Evolutionary conservation across 148 eudicot genomes (phyloP).

Genomic region (Dianthus caryophyllus): DNA sequence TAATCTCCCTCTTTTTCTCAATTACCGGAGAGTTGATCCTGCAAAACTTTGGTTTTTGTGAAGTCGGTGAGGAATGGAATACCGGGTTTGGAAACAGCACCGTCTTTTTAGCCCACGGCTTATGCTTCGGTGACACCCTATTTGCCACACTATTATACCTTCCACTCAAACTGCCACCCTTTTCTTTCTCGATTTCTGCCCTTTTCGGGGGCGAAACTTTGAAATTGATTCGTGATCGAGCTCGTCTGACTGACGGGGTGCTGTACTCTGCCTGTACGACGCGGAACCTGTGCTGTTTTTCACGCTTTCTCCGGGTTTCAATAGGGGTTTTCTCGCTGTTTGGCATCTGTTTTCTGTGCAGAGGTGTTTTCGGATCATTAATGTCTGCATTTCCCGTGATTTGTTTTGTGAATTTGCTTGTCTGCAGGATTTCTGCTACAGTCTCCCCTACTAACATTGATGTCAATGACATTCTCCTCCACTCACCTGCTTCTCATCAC

Average conservation of each 20-base stretch:
- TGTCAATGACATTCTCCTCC: constrained; percentile 82
- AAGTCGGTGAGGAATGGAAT: constrained; percentile 64
- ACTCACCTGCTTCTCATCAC: constrained; percentile 46
- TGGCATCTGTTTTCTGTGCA: constrained; percentile 31
- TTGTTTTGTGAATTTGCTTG: constrained; percentile 59
- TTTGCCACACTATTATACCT: constrained; percentile 44
- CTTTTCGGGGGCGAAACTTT: constrained; percentile 50
- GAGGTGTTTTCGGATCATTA: constrained; percentile 83
- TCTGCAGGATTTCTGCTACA: constrained; percentile 67
- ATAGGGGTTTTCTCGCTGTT: constrained; percentile 44
- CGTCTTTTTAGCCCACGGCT: constrained; percentile 86
- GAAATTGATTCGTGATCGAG: constrained; percentile 74
- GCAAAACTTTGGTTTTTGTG: constrained; percentile 46
- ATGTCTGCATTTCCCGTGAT: constrained; percentile 27
- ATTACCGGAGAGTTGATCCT: constrained; percentile 63
- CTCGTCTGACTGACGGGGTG: constrained; percentile 42
- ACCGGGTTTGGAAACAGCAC: constrained; percentile 86
- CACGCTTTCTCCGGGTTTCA: constrained; percentile 57
- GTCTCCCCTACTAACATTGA: constrained; percentile 91
- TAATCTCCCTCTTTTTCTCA: constrained; percentile 41
- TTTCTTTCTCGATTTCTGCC: constrained; percentile 37
- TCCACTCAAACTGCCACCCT: constrained; percentile 14
- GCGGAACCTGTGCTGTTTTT: constrained; percentile 53
- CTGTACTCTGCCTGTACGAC: constrained; percentile 34
- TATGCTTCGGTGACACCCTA: constrained; percentile 79